Conservation (phyloP, 75 land plant species). For the Pinus albicaulis region DNA sequence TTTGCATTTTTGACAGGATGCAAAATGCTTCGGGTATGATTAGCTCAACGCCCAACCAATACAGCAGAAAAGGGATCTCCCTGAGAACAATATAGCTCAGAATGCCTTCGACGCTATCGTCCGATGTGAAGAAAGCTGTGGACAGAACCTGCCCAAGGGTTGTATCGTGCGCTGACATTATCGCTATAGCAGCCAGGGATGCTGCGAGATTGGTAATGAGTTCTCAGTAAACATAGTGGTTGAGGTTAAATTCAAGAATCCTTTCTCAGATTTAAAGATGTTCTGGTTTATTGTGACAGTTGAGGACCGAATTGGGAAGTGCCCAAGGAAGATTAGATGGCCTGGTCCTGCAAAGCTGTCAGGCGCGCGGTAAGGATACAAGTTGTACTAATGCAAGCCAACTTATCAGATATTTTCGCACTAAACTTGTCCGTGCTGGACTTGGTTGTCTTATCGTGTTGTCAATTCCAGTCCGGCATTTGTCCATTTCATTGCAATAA, state of each 20-base stretch:
- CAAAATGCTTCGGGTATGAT: constrained; percentile 34
- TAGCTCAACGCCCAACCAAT: constrained; percentile 17
- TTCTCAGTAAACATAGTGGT: background rate
- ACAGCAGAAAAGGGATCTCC: constrained; percentile 25
- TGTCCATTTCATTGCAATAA: too few relatives aligned
- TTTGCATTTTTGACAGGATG: constrained; percentile 25
- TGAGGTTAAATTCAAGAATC: background rate
- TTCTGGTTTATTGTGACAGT: background rate
- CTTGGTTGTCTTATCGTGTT: constrained; percentile 25
- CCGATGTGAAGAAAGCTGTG: constrained; percentile 15
- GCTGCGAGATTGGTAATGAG: constrained; percentile 22
- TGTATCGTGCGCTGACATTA: constrained; percentile 38
- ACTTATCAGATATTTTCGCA: constrained; percentile 13
- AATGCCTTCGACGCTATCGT: constrained; percentile 27
- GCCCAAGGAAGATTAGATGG: constrained; percentile 23
- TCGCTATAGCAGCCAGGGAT: constrained; percentile 27
- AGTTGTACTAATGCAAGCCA: constrained; percentile 2
- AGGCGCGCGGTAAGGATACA: constrained; percentile 9
- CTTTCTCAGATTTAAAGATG: background rate
- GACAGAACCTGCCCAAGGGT: constrained; percentile 24
- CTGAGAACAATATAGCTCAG: constrained; percentile 27
- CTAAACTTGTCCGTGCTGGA: constrained; percentile 12
- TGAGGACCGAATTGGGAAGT: constrained; percentile 24
- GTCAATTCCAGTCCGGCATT: constrained; percentile 5
- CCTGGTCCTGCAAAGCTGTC: constrained; percentile 13